Evolutionary conservation across 2,329 filamentous ascomycete genomes (phyloP).

Genomic region (Pseudopyricularia javanii): DNA sequence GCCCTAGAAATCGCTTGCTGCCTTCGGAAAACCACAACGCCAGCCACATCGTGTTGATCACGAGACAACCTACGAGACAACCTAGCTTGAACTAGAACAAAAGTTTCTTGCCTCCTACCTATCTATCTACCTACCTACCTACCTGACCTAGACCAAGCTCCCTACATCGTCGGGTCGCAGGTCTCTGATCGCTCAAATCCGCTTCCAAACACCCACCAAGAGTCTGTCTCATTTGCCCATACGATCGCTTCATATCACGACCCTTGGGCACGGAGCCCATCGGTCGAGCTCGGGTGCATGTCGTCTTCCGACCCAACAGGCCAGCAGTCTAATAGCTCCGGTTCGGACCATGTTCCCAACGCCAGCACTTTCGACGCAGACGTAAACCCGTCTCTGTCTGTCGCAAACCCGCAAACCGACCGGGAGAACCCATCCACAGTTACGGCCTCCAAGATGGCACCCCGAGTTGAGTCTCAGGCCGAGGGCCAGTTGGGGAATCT

Average conservation of each 20-base stretch:
- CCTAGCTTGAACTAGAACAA: not conserved
- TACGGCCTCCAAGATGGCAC: not conserved
- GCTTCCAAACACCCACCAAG: not conserved
- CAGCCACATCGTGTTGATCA: not conserved
- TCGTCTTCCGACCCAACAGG: slow-evolving; percentile 1
- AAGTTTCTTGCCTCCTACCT: not conserved
- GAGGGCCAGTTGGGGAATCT: not conserved
- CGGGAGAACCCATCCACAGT: not conserved
- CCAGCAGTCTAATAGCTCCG: not conserved
- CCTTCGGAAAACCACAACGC: not conserved
- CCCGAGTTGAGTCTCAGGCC: not conserved
- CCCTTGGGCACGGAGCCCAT: slow-evolving; percentile 43
- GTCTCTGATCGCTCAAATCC: not conserved
- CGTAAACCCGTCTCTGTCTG: not conserved
- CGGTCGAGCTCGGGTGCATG: slow-evolving; percentile 6
- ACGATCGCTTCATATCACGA: slow-evolving; percentile 38
- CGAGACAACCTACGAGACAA: not conserved
- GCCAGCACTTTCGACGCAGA: not conserved
- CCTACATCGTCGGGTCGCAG: not conserved
- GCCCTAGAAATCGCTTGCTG: not conserved
- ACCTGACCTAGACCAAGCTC: not conserved
- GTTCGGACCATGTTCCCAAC: slow-evolving; percentile 1
- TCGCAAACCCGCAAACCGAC: not conserved
- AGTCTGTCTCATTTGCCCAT: not conserved
- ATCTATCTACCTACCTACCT: too few species aligned